Percentiles rank a stretch among this genome's conserved stretches.
phyloP scores from a whole-genome alignment of 345 rosid genomes.

The Cardamine resedifolia region DNA sequence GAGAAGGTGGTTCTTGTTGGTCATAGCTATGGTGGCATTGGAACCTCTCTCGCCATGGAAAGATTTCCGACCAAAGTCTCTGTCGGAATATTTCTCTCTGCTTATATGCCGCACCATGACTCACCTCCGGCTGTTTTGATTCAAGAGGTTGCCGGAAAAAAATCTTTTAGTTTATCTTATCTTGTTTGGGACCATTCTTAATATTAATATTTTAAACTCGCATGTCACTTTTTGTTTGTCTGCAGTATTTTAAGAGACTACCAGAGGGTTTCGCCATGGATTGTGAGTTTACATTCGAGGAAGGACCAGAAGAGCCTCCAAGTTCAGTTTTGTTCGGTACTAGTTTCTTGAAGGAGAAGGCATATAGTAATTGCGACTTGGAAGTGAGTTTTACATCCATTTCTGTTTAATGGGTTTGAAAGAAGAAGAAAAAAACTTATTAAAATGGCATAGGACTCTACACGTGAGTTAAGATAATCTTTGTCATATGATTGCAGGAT shows the following conservation, averaged over 20 bases:
- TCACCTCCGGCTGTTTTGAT: slow-evolving; percentile 18
- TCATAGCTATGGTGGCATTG: slow-evolving; percentile 59
- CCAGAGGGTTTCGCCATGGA: slow-evolving; percentile 42
- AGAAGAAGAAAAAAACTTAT: not conserved
- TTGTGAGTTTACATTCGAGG: slow-evolving; percentile 38
- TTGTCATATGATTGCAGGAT: slow-evolving; percentile 37
- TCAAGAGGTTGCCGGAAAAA: slow-evolving; percentile 42
- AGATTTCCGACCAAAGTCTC: slow-evolving; percentile 48
- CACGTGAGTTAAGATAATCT: not conserved
- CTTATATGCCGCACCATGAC: slow-evolving; percentile 52
- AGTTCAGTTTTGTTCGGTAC: slow-evolving; percentile 39
- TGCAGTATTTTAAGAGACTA: slow-evolving; percentile 37
- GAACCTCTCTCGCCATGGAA: slow-evolving; percentile 55
- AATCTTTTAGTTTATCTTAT: not conserved
- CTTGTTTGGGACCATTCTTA: not conserved
- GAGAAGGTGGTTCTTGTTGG: slow-evolving; percentile 58
- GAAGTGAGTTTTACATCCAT: slow-evolving; percentile 26
- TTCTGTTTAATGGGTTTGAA: not conserved
- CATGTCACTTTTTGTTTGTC: slow-evolving; percentile 18
- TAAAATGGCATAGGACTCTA: too few relatives aligned
- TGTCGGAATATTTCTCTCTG: slow-evolving; percentile 51
- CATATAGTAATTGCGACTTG: slow-evolving; percentile 28
- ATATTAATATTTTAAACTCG: not conserved
- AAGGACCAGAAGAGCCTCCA: slow-evolving; percentile 37
- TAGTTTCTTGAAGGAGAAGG: slow-evolving; percentile 39